Evolutionary conservation across 2,329 filamentous ascomycete genomes (phyloP).

Genomic region (Pseudopyricularia cyperi): DNA sequence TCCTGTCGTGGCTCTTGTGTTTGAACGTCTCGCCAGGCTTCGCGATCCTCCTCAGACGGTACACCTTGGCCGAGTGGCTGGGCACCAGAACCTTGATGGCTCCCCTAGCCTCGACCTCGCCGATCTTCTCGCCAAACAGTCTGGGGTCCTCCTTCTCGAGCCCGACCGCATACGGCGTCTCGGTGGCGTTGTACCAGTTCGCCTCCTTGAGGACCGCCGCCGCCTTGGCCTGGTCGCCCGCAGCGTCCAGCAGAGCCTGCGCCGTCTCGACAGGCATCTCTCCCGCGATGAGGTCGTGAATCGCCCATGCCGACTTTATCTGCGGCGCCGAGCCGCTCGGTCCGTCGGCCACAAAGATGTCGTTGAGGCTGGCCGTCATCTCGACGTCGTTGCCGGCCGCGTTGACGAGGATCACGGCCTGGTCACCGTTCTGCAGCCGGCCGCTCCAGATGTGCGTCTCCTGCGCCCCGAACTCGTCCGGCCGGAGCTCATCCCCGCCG

Average conservation of each 20-base stretch:
- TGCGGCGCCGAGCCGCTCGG: conserved; percentile 25
- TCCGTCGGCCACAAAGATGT: conserved; percentile 37
- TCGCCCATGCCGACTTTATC: conserved; percentile 31
- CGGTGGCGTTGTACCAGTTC: conserved; percentile 31
- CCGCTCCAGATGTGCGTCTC: conserved; percentile 12
- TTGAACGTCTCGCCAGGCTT: background rate
- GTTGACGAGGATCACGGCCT: conserved; percentile 24
- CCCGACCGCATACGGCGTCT: conserved; percentile 32
- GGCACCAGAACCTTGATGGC: background rate
- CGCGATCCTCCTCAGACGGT: background rate
- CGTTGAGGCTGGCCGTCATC: conserved; percentile 35
- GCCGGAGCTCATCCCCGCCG: conserved; percentile 2
- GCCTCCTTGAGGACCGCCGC: conserved; percentile 1
- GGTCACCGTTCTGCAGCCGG: conserved; percentile 27
- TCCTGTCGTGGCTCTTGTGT: background rate
- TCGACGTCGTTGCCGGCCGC: conserved; percentile 22
- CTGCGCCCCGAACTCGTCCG: conserved; percentile 6
- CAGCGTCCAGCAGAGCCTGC: conserved; percentile 26
- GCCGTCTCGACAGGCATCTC: conserved; percentile 35
- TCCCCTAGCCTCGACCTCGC: conserved; percentile 20
- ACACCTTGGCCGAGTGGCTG: background rate
- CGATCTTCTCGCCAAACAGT: conserved; percentile 32
- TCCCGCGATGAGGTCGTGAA: conserved; percentile 41
- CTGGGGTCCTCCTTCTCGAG: conserved; percentile 24
- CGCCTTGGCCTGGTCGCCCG: conserved; percentile 16